Evolutionary conservation across 768 basidiomycete genomes (phyloP).

Genomic region (Steccherinum ochraceum): DNA sequence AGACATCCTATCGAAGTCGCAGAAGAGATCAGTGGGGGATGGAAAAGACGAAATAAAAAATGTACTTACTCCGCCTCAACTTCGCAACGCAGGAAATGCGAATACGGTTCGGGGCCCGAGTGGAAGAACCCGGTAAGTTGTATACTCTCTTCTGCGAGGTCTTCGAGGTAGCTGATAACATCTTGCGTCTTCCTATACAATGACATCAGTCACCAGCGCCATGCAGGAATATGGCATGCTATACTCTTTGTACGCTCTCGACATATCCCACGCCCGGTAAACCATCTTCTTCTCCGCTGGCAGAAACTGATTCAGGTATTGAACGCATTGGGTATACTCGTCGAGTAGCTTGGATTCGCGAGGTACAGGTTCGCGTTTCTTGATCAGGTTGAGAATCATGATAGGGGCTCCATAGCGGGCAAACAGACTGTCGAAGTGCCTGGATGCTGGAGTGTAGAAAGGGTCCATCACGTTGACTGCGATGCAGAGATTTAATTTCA

Average conservation of each 20-base stretch:
- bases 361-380: constrained; percentile 69
- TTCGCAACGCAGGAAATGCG: constrained; percentile 50
- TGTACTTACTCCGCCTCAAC: constrained; percentile 34
- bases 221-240: not conserved
- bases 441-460: constrained; percentile 87
- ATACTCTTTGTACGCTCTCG: constrained; percentile 86
- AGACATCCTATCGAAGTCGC: constrained; percentile 12
- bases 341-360: constrained; percentile 86
- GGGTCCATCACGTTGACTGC: constrained; percentile 91
- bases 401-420: constrained; percentile 85
- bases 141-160: constrained; percentile 90
- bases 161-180: constrained; percentile 91
- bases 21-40: constrained; percentile 1
- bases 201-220: not conserved
- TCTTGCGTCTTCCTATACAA: constrained; percentile 80
- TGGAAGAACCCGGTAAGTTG: constrained; percentile 94
- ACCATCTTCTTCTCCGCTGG: constrained; percentile 81
- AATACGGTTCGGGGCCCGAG: constrained; percentile 81
- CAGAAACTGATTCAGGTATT: constrained; percentile 92
- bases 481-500: too few relatives aligned
- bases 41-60: too few relatives aligned
- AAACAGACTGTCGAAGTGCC: constrained; percentile 90
- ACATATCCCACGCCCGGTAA: constrained; percentile 97
- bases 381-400: constrained; percentile 91
- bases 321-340: constrained; percentile 88